phyloP scores from a whole-genome alignment of 192 early-diverging fungal species.

The Coemansia furcata region DNA sequence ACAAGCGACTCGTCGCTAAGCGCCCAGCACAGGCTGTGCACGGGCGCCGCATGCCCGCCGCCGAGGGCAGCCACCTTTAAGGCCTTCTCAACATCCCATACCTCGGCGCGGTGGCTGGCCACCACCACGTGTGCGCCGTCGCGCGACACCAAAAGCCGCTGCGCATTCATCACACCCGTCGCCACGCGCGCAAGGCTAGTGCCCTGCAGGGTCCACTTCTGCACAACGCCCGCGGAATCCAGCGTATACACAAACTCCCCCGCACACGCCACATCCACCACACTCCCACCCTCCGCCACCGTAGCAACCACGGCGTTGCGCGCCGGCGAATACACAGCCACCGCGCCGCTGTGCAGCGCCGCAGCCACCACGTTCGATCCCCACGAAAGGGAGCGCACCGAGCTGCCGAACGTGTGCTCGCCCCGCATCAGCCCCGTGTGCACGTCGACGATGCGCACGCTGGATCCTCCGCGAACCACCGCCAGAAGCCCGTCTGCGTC shows the following conservation, averaged over 20 bases:
- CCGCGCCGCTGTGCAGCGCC: constrained; percentile 22
- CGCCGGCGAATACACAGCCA: constrained; percentile 49
- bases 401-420: constrained; percentile 21
- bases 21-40: constrained; percentile 39
- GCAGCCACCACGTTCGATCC: constrained; percentile 18
- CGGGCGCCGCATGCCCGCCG: constrained; percentile 25
- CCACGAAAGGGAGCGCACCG: constrained; percentile 26
- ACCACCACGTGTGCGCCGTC: constrained; percentile 32
- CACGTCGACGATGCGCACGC: constrained; percentile 46
- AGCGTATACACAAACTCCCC: constrained; percentile 18
- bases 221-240: constrained; percentile 19
- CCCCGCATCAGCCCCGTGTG: constrained; percentile 41
- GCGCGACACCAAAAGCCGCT: constrained; percentile 16
- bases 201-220: constrained; percentile 29
- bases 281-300: background rate
- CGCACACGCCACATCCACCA: background rate
- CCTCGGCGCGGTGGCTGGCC: constrained; percentile 41
- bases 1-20: constrained; percentile 18
- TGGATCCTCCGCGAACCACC: constrained; percentile 32
- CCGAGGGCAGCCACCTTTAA: constrained; percentile 12
- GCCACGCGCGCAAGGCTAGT: constrained; percentile 2
- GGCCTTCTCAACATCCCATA: constrained; percentile 30
- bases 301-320: constrained; percentile 27
- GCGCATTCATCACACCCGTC: constrained; percentile 21
- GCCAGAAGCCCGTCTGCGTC: constrained; percentile 26